phyloP scores from a whole-genome alignment of 2,329 filamentous ascomycete species.

The Phaeosphaeriaceae sp. region DNA sequence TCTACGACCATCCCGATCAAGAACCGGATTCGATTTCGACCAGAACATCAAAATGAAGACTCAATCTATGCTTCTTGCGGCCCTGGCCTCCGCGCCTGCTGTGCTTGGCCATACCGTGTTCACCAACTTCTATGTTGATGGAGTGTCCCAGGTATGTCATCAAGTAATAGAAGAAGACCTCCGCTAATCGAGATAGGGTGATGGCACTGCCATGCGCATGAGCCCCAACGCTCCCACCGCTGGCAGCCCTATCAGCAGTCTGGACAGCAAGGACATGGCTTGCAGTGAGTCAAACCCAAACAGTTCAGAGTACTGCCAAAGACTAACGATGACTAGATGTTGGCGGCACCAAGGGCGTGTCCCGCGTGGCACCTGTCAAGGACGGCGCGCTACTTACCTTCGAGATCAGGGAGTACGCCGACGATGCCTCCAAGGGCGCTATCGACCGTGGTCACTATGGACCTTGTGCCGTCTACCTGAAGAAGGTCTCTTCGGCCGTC shows the following conservation, averaged over 20 bases:
- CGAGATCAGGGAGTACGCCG: constrained; percentile 68
- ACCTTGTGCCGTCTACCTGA: constrained; percentile 76
- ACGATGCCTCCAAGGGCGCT: constrained; percentile 60
- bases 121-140: constrained; percentile 45
- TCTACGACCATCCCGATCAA: constrained; percentile 1
- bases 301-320: neutral
- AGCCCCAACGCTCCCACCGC: constrained; percentile 60
- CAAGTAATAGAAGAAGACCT: neutral
- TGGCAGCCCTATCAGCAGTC: constrained; percentile 64
- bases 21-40: constrained; percentile 5
- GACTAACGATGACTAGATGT: constrained; percentile 48
- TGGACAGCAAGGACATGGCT: constrained; percentile 70
- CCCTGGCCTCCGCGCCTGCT: constrained; percentile 41
- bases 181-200: constrained; percentile 59
- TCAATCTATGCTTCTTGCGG: constrained; percentile 39
- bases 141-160: constrained; percentile 35
- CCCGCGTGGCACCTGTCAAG: constrained; percentile 54
- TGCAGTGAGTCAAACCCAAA: constrained; percentile 63
- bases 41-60: constrained; percentile 40
- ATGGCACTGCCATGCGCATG: constrained; percentile 76
- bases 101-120: constrained; percentile 47
- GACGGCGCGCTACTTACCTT: constrained; percentile 68
- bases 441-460: constrained; percentile 71
- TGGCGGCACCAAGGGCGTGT: constrained; percentile 57
- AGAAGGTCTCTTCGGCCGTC: constrained; percentile 67